Percentiles rank a stretch among this genome's conserved stretches.
Evolutionary conservation across 129 eudicot genomes (phyloP).

Genomic region (Kitagawia praeruptora): DNA sequence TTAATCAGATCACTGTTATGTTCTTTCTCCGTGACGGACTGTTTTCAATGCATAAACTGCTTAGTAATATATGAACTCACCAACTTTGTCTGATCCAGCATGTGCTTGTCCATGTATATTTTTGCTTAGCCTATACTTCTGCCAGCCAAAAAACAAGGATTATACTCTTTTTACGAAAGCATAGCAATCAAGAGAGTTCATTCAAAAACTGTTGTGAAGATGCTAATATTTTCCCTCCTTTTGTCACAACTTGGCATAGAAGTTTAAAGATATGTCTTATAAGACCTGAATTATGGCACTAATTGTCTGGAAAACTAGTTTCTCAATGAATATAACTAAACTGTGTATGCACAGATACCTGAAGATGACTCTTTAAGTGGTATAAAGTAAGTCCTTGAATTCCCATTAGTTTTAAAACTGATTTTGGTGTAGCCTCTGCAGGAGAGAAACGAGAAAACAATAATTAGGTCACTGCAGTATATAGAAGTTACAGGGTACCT

Average conservation of each 20-base stretch:
- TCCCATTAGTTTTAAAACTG: constrained; percentile 93
- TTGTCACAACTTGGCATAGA: neutral
- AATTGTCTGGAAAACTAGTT: neutral
- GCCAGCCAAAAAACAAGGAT: constrained; percentile 21
- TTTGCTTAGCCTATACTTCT: constrained; percentile 93
- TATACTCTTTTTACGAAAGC: neutral
- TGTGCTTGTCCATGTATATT: constrained; percentile 64
- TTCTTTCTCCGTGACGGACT: neutral
- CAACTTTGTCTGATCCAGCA: constrained; percentile 39
- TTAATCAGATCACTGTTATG: constrained; percentile 12
- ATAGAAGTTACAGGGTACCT: neutral
- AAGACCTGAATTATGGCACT: neutral
- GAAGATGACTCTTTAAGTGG: constrained; percentile 96
- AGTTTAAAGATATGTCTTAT: neutral
- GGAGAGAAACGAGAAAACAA: constrained; percentile 15
- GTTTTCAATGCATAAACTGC: neutral
- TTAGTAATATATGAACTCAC: constrained; percentile 27
- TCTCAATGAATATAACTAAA: neutral
- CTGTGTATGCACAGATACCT: constrained; percentile 32
- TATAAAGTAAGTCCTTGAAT: constrained; percentile 87
- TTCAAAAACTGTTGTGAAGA: neutral
- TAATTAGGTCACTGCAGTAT: constrained; percentile 11
- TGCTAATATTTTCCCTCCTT: neutral
- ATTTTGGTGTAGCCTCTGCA: constrained; percentile 96
- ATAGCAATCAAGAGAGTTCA: neutral